phyloP scores from a whole-genome alignment of 2,329 filamentous ascomycete genomes.

The Calonectria multiphialidica region DNA sequence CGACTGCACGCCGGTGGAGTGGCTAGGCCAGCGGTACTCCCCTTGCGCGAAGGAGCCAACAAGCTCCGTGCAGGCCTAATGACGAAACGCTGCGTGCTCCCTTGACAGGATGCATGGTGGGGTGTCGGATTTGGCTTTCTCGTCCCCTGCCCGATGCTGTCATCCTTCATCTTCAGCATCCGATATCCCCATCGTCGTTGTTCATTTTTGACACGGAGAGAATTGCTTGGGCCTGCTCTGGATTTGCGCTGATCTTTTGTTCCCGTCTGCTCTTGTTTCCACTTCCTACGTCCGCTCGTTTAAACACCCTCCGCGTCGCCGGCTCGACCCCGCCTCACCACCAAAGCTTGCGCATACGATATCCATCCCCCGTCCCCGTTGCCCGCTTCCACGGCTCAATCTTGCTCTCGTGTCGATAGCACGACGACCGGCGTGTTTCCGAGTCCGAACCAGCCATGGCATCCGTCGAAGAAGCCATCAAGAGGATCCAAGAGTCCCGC shows the following conservation, averaged over 20 bases:
- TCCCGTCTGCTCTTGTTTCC: not conserved
- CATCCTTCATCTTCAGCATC: slow-evolving; percentile 4
- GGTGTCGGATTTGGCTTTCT: slow-evolving; percentile 1
- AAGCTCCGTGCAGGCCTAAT: slow-evolving; percentile 22
- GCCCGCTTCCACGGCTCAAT: not conserved
- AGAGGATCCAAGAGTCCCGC: slow-evolving; percentile 61
- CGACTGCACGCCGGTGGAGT: not conserved
- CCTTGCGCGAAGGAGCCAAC: not conserved
- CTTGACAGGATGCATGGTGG: slow-evolving; percentile 1
- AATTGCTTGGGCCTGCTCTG: not conserved
- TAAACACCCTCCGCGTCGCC: not conserved
- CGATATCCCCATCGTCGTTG: not conserved
- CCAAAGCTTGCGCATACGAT: not conserved
- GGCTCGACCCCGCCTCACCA: not conserved
- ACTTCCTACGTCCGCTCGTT: not conserved
- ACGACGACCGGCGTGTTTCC: too few relatives aligned
- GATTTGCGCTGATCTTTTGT: not conserved
- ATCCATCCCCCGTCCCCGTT: not conserved
- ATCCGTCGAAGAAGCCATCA: slow-evolving; percentile 54
- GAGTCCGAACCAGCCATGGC: slow-evolving; percentile 39
- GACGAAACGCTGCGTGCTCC: slow-evolving; percentile 17
- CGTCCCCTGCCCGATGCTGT: slow-evolving; percentile 1
- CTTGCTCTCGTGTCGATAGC: too few relatives aligned
- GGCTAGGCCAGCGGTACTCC: too few relatives aligned
- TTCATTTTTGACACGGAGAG: not conserved